A percentile compares a stretch with the other conserved stretches of the same genome.
Conservation (phyloP, 2,329 filamentous ascomycete species). For the Fusarium aywerte region DNA sequence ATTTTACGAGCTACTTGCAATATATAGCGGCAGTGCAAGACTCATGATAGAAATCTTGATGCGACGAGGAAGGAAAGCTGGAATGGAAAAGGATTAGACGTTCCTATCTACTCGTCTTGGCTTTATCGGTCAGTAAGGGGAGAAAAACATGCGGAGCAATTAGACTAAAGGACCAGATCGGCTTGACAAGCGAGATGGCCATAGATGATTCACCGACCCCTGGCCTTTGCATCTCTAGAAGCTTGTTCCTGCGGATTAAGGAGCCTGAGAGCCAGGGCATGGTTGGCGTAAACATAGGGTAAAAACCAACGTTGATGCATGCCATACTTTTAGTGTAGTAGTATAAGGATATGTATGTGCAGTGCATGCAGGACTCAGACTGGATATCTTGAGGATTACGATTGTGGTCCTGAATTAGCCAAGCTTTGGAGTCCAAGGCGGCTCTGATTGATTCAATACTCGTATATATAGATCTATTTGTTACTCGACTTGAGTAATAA, state of each 20-base stretch:
- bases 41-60: neutral
- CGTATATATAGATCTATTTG: neutral
- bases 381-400: neutral
- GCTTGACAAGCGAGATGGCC: constrained; percentile 37
- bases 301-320: constrained; percentile 15
- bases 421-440: neutral
- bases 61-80: neutral
- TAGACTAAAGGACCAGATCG: constrained; percentile 27
- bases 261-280: neutral
- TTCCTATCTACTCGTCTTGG: constrained; percentile 11
- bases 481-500: neutral
- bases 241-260: constrained; percentile 26
- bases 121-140: constrained; percentile 1
- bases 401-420: constrained; percentile 5
- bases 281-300: neutral
- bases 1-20: neutral
- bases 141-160: constrained; percentile 17
- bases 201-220: constrained; percentile 19
- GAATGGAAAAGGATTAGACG: neutral
- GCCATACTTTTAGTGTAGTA: neutral
- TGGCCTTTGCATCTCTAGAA: constrained; percentile 11
- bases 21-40: neutral
- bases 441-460: neutral
- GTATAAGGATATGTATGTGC: neutral
- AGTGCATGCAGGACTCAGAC: neutral